Conservation (phyloP, 805 yeast species). For the Saccharomycopsis olivae region DNA sequence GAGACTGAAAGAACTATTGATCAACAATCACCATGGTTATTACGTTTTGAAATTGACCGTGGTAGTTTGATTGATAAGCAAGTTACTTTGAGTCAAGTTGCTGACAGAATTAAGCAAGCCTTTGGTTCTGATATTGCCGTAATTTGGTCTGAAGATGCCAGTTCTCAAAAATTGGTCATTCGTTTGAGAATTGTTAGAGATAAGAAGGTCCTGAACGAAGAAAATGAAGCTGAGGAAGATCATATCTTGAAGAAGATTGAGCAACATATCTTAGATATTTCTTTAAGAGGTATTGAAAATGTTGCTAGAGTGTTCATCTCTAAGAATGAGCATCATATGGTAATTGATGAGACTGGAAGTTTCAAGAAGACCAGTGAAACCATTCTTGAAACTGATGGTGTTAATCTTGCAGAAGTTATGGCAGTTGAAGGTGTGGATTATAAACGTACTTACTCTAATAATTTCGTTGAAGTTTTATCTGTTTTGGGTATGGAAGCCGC, state of each 20-base stretch:
- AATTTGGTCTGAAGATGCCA: constrained; percentile 94
- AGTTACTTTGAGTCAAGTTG: constrained; percentile 95
- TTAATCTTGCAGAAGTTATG: constrained; percentile 89
- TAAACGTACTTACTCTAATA: constrained; percentile 83
- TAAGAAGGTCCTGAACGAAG: constrained; percentile 87
- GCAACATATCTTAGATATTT: constrained; percentile 91
- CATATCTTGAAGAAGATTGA: constrained; percentile 91
- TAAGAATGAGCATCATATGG: constrained; percentile 29
- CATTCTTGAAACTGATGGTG: constrained; percentile 99
- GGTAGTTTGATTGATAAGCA: constrained; percentile 98
- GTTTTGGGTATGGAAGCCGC: constrained; percentile 99
- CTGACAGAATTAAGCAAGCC: constrained; percentile 84
- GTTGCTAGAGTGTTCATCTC: constrained; percentile 72
- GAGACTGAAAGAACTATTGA: constrained; percentile 89
- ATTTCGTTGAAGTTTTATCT: constrained; percentile 88
- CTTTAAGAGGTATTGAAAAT: constrained; percentile 92
- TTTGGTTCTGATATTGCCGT: constrained; percentile 94
- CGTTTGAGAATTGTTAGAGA: constrained; percentile 98
- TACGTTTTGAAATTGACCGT: constrained; percentile 94
- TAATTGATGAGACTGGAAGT: constrained; percentile 72
- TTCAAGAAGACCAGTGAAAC: constrained; percentile 86
- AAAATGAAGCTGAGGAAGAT: constrained; percentile 93
- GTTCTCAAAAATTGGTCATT: constrained; percentile 89
- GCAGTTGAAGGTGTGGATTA: constrained; percentile 92
- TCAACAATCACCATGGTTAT: constrained; percentile 95